Conservation (phyloP, 129 eudicot genomes). For the Helichrysum umbraculigerum region DNA sequence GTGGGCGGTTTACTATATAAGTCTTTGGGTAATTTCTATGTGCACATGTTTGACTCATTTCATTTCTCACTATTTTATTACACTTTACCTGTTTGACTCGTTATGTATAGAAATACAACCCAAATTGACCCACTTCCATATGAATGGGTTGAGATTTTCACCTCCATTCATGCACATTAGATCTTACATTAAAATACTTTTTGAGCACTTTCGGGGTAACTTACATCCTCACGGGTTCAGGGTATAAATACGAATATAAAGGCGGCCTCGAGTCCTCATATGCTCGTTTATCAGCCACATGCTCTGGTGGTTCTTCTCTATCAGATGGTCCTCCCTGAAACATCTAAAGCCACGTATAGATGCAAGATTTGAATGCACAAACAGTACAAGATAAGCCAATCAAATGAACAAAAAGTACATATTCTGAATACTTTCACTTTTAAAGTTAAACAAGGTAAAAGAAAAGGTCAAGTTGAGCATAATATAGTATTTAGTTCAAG, state of each 20-base stretch:
- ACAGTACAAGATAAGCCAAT: neutral
- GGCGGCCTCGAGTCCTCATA: conserved; percentile 66
- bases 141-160: neutral
- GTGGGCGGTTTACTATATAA: no score
- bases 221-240: conserved; percentile 57
- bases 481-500: neutral
- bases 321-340: conserved; percentile 72
- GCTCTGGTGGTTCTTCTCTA: conserved; percentile 57
- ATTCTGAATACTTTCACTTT: neutral
- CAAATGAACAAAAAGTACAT: conserved; percentile 12
- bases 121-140: neutral
- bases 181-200: neutral
- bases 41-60: no score
- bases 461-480: neutral
- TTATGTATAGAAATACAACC: neutral
- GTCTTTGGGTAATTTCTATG: no score
- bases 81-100: no score
- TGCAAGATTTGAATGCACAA: conserved; percentile 20
- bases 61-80: no score
- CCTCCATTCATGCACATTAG: neutral
- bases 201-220: conserved; percentile 18
- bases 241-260: conserved; percentile 48
- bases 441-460: neutral
- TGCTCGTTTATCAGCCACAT: conserved; percentile 67
- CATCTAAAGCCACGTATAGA: conserved; percentile 44